These are phyloP conservation scores for Camelina hispida DNA, from an alignment of 345 rosid species.

Conservation along the genomic window DNA sequence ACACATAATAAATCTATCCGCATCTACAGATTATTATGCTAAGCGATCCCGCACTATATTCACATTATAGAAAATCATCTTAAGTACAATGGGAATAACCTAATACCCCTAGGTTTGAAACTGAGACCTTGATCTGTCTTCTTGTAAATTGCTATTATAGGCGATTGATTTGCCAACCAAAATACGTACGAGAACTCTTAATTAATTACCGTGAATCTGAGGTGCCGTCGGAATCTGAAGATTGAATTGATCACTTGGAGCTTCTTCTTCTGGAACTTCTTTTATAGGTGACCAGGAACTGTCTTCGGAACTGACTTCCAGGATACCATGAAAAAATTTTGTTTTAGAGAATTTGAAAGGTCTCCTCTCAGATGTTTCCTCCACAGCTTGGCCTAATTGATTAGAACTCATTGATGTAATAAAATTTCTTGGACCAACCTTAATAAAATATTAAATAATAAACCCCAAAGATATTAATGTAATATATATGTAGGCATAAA, in stretches of 20 bases:
- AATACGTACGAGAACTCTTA: not conserved
- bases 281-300: constrained; percentile 4
- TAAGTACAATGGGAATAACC: not conserved
- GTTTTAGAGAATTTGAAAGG: constrained; percentile 38
- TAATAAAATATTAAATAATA: not conserved
- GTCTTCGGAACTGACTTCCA: not conserved
- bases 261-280: constrained; percentile 31
- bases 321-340: constrained; percentile 27
- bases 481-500: constrained; percentile 32
- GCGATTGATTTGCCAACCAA: not conserved
- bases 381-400: constrained; percentile 1
- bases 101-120: not conserved
- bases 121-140: too few species aligned
- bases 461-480: too few species aligned
- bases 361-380: constrained; percentile 31
- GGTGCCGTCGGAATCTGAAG: constrained; percentile 25
- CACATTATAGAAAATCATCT: not conserved
- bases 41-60: too few species aligned
- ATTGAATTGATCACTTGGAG: constrained; percentile 1
- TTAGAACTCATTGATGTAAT: constrained; percentile 26
- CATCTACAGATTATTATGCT: not conserved
- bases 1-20: too few species aligned
- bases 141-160: too few species aligned
- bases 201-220: constrained; percentile 17
- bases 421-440: not conserved